phyloP scores from a whole-genome alignment of 148 eudicot genomes.

The Heliosperma pusillum region DNA sequence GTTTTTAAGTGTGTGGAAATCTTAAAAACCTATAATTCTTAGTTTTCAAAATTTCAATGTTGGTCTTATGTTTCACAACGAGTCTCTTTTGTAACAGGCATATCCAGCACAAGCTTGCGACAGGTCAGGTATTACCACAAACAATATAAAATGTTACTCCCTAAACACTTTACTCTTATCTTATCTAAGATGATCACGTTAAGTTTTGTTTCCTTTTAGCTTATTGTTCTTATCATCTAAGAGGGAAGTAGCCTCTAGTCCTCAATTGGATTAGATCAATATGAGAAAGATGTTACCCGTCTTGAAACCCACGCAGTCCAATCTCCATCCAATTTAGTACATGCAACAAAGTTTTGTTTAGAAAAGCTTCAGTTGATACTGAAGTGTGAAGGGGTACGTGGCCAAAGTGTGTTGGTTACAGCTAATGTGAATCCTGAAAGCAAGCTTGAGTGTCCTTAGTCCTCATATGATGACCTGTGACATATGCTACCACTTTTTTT shows the following conservation, averaged over 20 bases:
- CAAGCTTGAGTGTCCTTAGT: slow-evolving; percentile 20
- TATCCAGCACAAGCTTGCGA: too few species aligned
- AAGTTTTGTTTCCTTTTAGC: too few species aligned
- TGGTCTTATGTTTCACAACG: too few species aligned
- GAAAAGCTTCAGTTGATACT: slow-evolving; percentile 24
- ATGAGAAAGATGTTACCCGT: slow-evolving; percentile 5
- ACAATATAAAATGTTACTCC: too few species aligned
- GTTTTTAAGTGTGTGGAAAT: too few species aligned
- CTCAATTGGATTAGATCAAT: not conserved
- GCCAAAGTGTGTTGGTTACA: slow-evolving; percentile 27
- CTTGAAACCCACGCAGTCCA: not conserved
- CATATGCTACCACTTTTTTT: not conserved
- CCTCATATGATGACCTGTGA: slow-evolving; percentile 17
- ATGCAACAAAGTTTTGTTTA: slow-evolving; percentile 4
- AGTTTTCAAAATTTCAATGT: too few species aligned
- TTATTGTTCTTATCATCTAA: too few species aligned
- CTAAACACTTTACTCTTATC: too few species aligned
- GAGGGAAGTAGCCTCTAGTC: not conserved
- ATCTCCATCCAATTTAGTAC: not conserved
- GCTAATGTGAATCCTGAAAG: slow-evolving; percentile 46
- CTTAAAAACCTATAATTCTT: too few species aligned
- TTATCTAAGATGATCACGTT: too few species aligned
- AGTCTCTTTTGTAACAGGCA: too few species aligned
- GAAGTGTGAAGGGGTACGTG: slow-evolving; percentile 37
- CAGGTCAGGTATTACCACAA: too few species aligned